Base-by-base conservation (phyloP, 768 basidiomycete genomes). In the Candolleomyces eurysporus region DNA sequence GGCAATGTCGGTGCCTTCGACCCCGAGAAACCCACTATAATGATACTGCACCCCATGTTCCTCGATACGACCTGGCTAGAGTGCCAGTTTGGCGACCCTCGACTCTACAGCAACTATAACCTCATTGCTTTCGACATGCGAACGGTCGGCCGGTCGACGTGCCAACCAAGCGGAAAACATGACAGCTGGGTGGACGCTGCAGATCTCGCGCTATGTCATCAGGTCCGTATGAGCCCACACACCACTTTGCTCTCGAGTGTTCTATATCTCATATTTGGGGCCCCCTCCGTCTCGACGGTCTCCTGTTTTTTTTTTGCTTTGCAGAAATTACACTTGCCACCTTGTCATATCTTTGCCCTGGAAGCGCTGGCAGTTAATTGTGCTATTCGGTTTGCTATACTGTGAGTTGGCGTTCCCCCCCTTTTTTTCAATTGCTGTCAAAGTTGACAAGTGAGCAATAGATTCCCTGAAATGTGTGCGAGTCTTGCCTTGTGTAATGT, bases 101-200 rank as follows among this genome's bases (percentile, higher is more conserved):
- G 90, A 48, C 73, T 93, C 26, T 71, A 79, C 63, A 69, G 72
- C 0, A 72, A 76, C 46, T 91, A 81, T 73, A 92, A 92, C 68
- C 70, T 92, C 32, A 85, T 92, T 63, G 88, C 88, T 6, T 88
- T 92, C 69, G 91, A 92, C 70, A 82, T 84, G 66, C 84, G 91
- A 11, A 79, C 81, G 10, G 78, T 79, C 30, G 91, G 91, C 14
- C 80, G 76, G 70, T 88, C 88, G 3, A 70, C 72, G 2, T 81
- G 76, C 63, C 79, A 84, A 57, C 82, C 81, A 4, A 84, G 74
- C 53, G 82, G 80, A 8, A 75, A 77, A 50, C 85, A 88, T 67
- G 91, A 93, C 72, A 82, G 79, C 61, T 93, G 89, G 84, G 89
- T 91, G 7, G 84, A 90, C 46, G 89, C 90, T 2, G 91, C 90